Base-by-base conservation (phyloP, 2,329 filamentous ascomycete genomes). In the Pseudocercospora fuligena region DNA sequence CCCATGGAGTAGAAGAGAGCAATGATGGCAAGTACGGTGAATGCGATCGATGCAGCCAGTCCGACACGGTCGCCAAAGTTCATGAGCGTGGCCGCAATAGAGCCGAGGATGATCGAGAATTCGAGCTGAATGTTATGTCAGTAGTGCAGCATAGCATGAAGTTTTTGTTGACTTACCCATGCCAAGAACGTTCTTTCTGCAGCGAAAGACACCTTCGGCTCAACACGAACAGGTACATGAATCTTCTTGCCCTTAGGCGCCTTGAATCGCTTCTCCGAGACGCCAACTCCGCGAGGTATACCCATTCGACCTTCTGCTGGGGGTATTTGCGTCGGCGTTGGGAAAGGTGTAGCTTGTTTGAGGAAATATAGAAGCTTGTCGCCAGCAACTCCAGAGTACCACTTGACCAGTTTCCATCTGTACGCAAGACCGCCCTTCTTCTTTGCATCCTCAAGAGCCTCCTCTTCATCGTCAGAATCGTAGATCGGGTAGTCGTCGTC, bases 191-290 rank as follows among this genome's bases (percentile, higher is more conserved):
- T 99, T 70, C 95, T 88, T 80, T 99, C 95, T 0, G 93, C 94
- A 23, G 95, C 95, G 77, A 99, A 97, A 80, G 93, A 97, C 60
- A 99, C 95, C 82, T 99, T 99, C 36, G 95, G 95, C 80, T 99
- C 95, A 36, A 99, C 94, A 58, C 95, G 89, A 63, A 98, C 90
- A 14, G 94, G 94, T 25, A 99, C 95, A 75, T 98, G 94, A 66
- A 99, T 98, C 79, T 92, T 81, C 87, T 94, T 94, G 62, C 92
- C 92, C 78, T 88, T 89, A 12, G 92, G 92, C 8, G 92, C 91
- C 77, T 88, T 90, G 82, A 93, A 84, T 11, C 80, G 74, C 76
- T 82, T 83, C 66, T 79, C 70, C 75, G 77, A 60, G 74, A 82
- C 66, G 60, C 71, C 67, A 71, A 76, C 74, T 75, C 68, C 72